These are phyloP conservation scores for Carex myosuroides DNA, from an alignment of 176 grass and related monocot species.

Conservation along the genomic window DNA sequence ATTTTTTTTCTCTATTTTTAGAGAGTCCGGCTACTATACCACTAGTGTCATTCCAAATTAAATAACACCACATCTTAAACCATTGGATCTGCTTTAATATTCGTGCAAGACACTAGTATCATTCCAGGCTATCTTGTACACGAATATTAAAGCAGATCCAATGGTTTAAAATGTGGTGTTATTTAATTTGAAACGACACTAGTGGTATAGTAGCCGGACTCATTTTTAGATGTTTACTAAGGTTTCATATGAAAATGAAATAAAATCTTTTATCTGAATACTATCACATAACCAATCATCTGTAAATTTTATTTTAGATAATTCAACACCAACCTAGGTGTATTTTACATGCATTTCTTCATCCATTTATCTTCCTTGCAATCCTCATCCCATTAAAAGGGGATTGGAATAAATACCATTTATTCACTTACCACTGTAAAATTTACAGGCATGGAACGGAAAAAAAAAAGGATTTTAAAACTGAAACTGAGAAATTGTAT, in stretches of 20 bases:
- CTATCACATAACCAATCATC: background rate
- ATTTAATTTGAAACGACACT: too few relatives aligned
- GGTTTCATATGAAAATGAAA: background rate
- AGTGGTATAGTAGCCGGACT: too few relatives aligned
- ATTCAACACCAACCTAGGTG: background rate
- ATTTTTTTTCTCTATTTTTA: background rate
- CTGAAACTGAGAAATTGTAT: background rate
- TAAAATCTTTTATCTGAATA: background rate
- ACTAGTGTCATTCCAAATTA: too few relatives aligned
- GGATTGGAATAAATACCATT: too few relatives aligned
- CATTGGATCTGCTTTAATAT: too few relatives aligned
- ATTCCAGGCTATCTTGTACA: too few relatives aligned
- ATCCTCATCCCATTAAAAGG: background rate
- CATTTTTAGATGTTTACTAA: background rate
- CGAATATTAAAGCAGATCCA: too few relatives aligned
- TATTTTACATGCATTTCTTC: background rate
- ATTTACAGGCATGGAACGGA: background rate
- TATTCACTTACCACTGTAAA: background rate
- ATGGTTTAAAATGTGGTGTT: too few relatives aligned
- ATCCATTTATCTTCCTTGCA: background rate
- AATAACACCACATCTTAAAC: too few relatives aligned
- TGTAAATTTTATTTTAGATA: background rate
- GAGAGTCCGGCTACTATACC: too few relatives aligned
- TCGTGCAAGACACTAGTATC: too few relatives aligned
- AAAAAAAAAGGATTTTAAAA: background rate